Conservation (phyloP, 208 protist species). For the Trypanosoma mega region DNA sequence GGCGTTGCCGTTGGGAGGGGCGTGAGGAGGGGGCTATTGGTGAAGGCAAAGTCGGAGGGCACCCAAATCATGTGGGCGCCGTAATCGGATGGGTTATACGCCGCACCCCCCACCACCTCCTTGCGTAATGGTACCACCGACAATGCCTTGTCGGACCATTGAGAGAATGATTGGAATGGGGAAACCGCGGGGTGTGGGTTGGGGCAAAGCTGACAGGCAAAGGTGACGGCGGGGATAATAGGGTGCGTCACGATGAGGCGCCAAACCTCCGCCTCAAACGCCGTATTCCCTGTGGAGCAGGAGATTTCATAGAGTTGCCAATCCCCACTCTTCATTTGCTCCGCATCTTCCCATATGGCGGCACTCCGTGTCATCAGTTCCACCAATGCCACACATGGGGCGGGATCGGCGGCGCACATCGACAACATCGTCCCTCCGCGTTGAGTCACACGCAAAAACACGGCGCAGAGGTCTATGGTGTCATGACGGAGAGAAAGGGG, state of each 20-base stretch:
- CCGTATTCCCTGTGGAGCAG: conserved; percentile 8
- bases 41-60: conserved; percentile 51
- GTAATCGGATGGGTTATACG: conserved; percentile 43
- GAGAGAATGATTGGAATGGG: background rate
- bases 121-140: conserved; percentile 25
- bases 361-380: too few species aligned
- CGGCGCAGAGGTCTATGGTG: conserved; percentile 12
- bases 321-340: too few species aligned
- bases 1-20: conserved; percentile 28
- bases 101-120: conserved; percentile 31
- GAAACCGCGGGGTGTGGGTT: background rate
- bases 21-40: background rate
- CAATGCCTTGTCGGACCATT: conserved; percentile 3
- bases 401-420: too few species aligned
- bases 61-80: conserved; percentile 57
- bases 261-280: conserved; percentile 24
- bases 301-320: conserved; percentile 3
- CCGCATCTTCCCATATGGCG: too few species aligned
- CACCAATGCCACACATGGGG: too few species aligned
- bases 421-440: too few species aligned
- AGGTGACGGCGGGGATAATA: conserved; percentile 21
- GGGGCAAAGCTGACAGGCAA: conserved; percentile 20
- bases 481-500: conserved; percentile 19
- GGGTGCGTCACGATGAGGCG: conserved; percentile 35
- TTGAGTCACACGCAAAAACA: too few species aligned